Evolutionary conservation across 192 early-diverging fungal genomes (phyloP).

Genomic region (Coemansia erecta): DNA sequence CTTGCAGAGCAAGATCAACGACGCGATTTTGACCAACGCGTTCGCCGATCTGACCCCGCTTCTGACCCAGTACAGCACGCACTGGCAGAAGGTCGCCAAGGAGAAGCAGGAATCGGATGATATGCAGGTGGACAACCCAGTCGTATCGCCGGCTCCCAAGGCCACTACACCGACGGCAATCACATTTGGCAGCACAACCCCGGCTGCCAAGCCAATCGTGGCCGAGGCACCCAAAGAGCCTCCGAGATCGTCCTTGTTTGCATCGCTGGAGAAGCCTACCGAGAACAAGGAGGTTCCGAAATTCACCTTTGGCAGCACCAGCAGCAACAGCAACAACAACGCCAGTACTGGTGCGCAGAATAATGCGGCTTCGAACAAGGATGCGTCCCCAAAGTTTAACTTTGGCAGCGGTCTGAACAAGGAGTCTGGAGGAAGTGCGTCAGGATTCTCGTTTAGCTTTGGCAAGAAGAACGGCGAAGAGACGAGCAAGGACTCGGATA

Average conservation of each 20-base stretch:
- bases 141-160: background rate
- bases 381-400: too few species aligned
- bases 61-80: conserved; percentile 37
- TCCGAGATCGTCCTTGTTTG: background rate
- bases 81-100: conserved; percentile 31
- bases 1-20: conserved; percentile 37
- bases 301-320: background rate
- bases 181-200: background rate
- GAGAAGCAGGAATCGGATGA: background rate
- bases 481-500: conserved; percentile 4
- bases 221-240: too few species aligned
- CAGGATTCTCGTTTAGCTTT: conserved; percentile 33
- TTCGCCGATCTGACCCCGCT: conserved; percentile 48
- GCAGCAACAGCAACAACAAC: background rate
- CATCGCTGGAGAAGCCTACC: background rate
- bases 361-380: too few species aligned
- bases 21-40: conserved; percentile 28
- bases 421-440: too few species aligned
- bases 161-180: background rate
- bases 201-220: background rate
- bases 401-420: too few species aligned
- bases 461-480: conserved; percentile 12
- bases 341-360: background rate
- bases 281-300: too few species aligned
- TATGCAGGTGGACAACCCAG: too few species aligned